Conservation (phyloP, 495 filamentous ascomycete species). For the Aspergillus avenaceus region DNA sequence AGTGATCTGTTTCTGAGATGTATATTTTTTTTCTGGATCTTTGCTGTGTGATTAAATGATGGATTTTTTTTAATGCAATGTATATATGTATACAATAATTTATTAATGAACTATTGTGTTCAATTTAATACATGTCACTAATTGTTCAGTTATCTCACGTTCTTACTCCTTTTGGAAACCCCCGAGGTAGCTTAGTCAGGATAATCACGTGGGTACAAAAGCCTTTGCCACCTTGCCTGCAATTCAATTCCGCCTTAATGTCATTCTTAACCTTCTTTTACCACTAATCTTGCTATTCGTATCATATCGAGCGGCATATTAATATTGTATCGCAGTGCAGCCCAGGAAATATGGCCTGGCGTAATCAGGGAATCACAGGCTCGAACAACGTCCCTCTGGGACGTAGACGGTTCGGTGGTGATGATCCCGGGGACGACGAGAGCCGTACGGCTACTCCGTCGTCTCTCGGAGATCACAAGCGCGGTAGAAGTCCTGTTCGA, state of each 20-base stretch:
- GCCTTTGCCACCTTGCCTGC: slow-evolving; percentile 14
- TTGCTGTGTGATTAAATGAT: not conserved
- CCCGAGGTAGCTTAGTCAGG: slow-evolving; percentile 12
- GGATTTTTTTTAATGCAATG: too few relatives aligned
- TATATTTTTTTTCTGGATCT: not conserved
- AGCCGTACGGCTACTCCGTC: slow-evolving; percentile 55
- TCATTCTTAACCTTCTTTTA: not conserved
- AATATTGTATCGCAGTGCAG: not conserved
- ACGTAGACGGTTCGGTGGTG: slow-evolving; percentile 76
- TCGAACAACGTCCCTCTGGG: slow-evolving; percentile 98
- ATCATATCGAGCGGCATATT: not conserved
- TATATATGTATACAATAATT: not conserved
- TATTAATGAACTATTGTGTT: too few relatives aligned
- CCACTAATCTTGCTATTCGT: not conserved
- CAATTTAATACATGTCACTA: too few relatives aligned
- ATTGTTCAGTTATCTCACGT: not conserved
- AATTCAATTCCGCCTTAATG: not conserved
- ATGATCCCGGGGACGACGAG: slow-evolving; percentile 55
- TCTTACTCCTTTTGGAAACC: not conserved
- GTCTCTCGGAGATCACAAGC: slow-evolving; percentile 53
- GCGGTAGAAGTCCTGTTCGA: slow-evolving; percentile 71
- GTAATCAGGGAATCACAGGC: slow-evolving; percentile 92
- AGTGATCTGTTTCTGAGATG: not conserved
- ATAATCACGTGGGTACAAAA: slow-evolving; percentile 10
- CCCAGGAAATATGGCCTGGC: slow-evolving; percentile 67